A percentile compares a stretch with the other conserved stretches of the same genome.
Conservation (phyloP, 1,139 yeast species). For the Lodderomyces elongisporus region DNA sequence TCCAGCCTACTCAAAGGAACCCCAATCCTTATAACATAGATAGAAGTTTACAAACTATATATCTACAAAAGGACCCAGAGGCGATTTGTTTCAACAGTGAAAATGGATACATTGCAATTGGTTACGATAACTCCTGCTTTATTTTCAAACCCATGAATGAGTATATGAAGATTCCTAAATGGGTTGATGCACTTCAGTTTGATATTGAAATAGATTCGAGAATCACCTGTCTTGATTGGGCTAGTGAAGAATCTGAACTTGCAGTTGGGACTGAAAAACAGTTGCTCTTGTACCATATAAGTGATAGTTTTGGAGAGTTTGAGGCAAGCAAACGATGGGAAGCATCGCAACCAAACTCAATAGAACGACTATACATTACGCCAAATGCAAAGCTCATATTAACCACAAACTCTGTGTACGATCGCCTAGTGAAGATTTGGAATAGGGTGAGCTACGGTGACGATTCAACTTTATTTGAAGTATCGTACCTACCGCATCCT, state of each 20-base stretch:
- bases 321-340: conserved; percentile 47
- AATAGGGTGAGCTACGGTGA: conserved; percentile 65
- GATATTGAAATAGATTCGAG: conserved; percentile 15
- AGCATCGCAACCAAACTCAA: conserved; percentile 52
- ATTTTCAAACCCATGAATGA: conserved; percentile 44
- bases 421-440: conserved; percentile 74
- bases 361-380: conserved; percentile 51
- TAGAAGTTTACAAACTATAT: conserved; percentile 66
- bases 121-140: conserved; percentile 27
- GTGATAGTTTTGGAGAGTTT: conserved; percentile 40
- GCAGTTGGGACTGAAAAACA: conserved; percentile 52
- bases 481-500: conserved; percentile 65
- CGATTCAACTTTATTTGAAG: conserved; percentile 64
- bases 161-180: conserved; percentile 39
- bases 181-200: conserved; percentile 38
- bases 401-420: conserved; percentile 52
- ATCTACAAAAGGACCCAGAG: conserved; percentile 59
- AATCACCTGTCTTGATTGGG: conserved; percentile 67
- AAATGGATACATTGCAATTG: conserved; percentile 55
- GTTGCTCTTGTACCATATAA: conserved; percentile 51
- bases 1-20: conserved; percentile 9
- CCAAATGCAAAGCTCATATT: conserved; percentile 66
- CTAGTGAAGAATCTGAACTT: conserved; percentile 50
- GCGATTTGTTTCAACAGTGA: conserved; percentile 58
- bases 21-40: conserved; percentile 14